Base-by-base conservation (phyloP, 2,329 filamentous ascomycete species). In the Colletotrichum lentis region DNA sequence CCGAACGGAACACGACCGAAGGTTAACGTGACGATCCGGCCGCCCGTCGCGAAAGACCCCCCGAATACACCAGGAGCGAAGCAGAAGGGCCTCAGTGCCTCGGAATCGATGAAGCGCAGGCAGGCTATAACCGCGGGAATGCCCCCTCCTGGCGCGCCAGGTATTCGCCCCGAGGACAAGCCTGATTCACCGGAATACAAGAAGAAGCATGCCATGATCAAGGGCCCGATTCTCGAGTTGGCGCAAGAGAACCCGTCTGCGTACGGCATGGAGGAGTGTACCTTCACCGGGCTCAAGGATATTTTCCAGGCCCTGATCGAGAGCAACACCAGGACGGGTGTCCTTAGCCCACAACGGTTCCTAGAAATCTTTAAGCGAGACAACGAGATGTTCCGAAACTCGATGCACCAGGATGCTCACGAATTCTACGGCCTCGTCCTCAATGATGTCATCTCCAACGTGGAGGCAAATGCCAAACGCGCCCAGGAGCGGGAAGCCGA, bases 351-450 rank as follows among this genome's bases (percentile, higher is more conserved):
- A 1, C 90, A 95, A 74, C 91, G 94, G 70, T 97, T 99, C 71
- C 84, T 99, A 43, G 95, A 99, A 76, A 94, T 97, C 31, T 89
- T 99, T 75, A 93, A 94, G 76, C 88, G 92, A 70, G 93, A 98
- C 74, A 97, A 99, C 77, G 96, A 99, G 78, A 94, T 97, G 91
- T 99, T 99, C 75, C 90, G 94, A 67, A 95, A 94, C 46, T 92
- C 94, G 4, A 97, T 97, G 92, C 96, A 99, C 78, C 96, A 99
- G 77, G 96, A 99, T 77, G 96, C 96, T 1, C 96, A 99, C 78
- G 96, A 99, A 76, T 99, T 99, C 73, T 88, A 98, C 73, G 97
- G 97, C 68, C 83, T 98, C 39, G 85, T 99, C 2, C 84, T 99
- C n/a, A 99, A 99, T 78, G 92, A 97, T 76, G 92, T 99, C 41